phyloP scores from a whole-genome alignment of 2,329 filamentous ascomycete genomes.

The Cordyceps javanica region DNA sequence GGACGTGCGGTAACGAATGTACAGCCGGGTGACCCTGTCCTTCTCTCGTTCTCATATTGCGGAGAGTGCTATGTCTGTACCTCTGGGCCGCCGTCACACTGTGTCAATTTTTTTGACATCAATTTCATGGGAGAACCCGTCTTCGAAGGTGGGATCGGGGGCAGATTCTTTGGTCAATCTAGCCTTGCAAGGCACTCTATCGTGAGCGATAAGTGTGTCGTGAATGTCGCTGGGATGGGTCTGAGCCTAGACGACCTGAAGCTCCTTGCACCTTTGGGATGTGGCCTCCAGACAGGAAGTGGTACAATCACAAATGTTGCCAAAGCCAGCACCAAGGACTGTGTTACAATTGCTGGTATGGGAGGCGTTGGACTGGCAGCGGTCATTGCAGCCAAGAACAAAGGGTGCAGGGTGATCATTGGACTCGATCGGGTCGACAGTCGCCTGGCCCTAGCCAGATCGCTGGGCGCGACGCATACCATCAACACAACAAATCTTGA shows the following conservation, averaged over 20 bases:
- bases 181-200: constrained; percentile 27
- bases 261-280: constrained; percentile 29
- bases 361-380: constrained; percentile 30
- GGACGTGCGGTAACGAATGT: constrained; percentile 42
- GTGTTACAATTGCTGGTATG: constrained; percentile 27
- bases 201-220: constrained; percentile 24
- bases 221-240: constrained; percentile 21
- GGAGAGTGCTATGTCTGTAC: constrained; percentile 40
- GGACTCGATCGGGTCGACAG: constrained; percentile 24
- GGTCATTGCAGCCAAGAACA: constrained; percentile 26
- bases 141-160: constrained; percentile 14
- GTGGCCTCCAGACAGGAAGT: constrained; percentile 31
- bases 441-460: constrained; percentile 24
- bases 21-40: constrained; percentile 47
- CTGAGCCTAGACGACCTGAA: constrained; percentile 22
- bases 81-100: constrained; percentile 40
- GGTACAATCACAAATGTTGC: constrained; percentile 29
- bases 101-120: constrained; percentile 38
- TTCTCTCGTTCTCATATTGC: constrained; percentile 37
- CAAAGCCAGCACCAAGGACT: constrained; percentile 19
- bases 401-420: constrained; percentile 22
- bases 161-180: constrained; percentile 30
- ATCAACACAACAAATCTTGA: constrained; percentile 21
- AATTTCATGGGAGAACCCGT: constrained; percentile 36
- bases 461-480: constrained; percentile 28